phyloP scores from a whole-genome alignment of 176 grass and related monocot species.

The Oryza coarctata region DNA sequence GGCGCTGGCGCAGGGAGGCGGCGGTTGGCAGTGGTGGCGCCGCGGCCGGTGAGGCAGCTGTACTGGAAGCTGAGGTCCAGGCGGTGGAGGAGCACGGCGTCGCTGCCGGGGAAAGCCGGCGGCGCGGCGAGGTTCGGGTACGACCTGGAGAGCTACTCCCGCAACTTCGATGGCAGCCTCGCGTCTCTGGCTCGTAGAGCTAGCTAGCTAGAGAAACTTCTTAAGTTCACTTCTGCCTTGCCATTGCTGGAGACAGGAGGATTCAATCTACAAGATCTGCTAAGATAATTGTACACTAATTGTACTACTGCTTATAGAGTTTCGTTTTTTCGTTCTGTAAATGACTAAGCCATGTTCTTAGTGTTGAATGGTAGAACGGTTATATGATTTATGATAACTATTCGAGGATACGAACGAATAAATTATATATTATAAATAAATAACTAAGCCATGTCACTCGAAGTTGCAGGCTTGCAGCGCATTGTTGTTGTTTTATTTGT shows the following conservation, averaged over 20 bases:
- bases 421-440: too few relatives aligned
- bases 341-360: too few relatives aligned
- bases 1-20: not conserved
- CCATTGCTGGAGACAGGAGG: too few relatives aligned
- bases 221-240: too few relatives aligned
- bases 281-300: too few relatives aligned
- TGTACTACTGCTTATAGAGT: too few relatives aligned
- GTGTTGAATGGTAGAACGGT: too few relatives aligned
- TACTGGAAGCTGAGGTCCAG: slow-evolving; percentile 29
- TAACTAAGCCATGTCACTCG: not conserved
- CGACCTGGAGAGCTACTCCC: slow-evolving; percentile 34
- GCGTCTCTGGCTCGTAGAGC: not conserved
- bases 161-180: slow-evolving; percentile 42
- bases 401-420: too few relatives aligned
- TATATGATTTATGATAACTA: too few relatives aligned
- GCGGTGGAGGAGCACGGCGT: not conserved
- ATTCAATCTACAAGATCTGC: too few relatives aligned
- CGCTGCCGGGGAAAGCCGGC: not conserved
- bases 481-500: not conserved
- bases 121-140: slow-evolving; percentile 12
- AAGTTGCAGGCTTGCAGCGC: not conserved
- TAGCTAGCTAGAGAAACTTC: not conserved
- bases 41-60: slow-evolving; percentile 14
- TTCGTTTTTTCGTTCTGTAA: too few relatives aligned
- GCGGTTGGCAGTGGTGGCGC: not conserved